Evolutionary conservation across 352 stramenopile species (phyloP).

Genomic region (Pythium vanterpoolii): DNA sequence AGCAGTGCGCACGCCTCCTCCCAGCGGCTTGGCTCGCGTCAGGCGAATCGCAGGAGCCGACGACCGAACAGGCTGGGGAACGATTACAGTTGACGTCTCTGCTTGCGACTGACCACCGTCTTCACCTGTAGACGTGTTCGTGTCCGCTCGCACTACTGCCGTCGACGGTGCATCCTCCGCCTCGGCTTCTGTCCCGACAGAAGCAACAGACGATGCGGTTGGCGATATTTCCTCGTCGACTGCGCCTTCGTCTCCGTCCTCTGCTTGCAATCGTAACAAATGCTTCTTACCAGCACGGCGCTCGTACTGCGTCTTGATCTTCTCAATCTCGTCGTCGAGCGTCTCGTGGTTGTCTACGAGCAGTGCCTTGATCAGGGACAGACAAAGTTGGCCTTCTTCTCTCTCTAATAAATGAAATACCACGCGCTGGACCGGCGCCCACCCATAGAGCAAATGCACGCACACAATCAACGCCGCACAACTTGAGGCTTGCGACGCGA

Average conservation of each 20-base stretch:
- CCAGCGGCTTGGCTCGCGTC: constrained; percentile 6
- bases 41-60: not conserved
- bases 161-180: not conserved
- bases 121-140: not conserved
- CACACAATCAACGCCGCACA: constrained; percentile 77
- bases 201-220: constrained; percentile 9
- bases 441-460: constrained; percentile 75
- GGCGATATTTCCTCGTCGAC: constrained; percentile 17
- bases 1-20: not conserved
- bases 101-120: not conserved
- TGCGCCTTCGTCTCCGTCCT: constrained; percentile 20
- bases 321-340: constrained; percentile 68
- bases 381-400: constrained; percentile 26
- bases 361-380: constrained; percentile 39
- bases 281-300: constrained; percentile 57
- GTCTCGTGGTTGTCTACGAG: constrained; percentile 35
- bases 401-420: constrained; percentile 61
- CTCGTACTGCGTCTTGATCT: constrained; percentile 79
- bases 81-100: not conserved
- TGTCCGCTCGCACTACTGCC: not conserved
- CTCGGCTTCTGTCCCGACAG: not conserved
- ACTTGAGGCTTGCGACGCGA: constrained; percentile 75
- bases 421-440: constrained; percentile 57
- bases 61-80: not conserved
- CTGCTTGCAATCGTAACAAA: constrained; percentile 34